Conservation (phyloP, 306 rosid genomes). For the Biancaea sappan region DNA sequence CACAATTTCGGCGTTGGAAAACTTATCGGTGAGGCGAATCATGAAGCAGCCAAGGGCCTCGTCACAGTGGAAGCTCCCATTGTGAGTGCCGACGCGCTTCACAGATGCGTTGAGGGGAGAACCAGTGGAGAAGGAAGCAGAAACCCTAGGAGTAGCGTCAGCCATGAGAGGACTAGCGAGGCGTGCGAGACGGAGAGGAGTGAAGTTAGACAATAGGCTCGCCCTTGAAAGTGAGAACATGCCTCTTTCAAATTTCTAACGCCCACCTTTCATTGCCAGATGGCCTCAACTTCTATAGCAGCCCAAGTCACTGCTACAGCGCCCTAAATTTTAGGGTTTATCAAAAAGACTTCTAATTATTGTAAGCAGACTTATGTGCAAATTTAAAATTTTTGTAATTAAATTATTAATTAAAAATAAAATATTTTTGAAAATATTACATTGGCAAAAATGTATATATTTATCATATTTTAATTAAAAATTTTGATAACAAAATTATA, state of each 20-base stretch:
- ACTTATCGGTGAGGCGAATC: constrained; percentile 87
- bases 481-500: no score
- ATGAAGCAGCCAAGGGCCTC: constrained; percentile 99
- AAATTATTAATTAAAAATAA: no score
- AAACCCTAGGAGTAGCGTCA: constrained; percentile 10
- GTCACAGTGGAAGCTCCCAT: constrained; percentile 97
- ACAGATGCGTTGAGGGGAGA: constrained; percentile 44
- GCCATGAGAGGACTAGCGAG: constrained; percentile 37
- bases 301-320: neutral
- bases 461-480: no score
- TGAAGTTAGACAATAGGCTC: constrained; percentile 7
- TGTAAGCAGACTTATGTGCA: no score
- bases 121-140: constrained; percentile 35
- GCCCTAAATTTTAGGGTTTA: constrained; percentile 9
- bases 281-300: no score
- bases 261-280: neutral
- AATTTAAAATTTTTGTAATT: no score
- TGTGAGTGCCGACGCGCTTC: constrained; percentile 93
- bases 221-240: constrained; percentile 35
- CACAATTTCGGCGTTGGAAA: constrained; percentile 72
- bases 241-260: constrained; percentile 6
- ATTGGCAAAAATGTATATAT: no score
- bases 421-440: no score
- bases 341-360: neutral
- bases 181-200: constrained; percentile 14